phyloP scores from a whole-genome alignment of 306 rosid species.

The Trifolium repens region DNA sequence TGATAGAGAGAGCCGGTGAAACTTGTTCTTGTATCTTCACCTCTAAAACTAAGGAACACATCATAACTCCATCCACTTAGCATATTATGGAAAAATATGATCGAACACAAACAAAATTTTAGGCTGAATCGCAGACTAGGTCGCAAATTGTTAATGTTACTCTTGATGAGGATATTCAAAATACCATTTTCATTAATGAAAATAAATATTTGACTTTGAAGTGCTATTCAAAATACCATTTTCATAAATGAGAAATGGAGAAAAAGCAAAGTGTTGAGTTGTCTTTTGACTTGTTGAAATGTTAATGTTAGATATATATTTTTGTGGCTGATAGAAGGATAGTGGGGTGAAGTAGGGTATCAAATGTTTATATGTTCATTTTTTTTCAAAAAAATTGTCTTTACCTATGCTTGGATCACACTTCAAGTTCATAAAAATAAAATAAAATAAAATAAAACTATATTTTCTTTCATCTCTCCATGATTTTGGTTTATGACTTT shows the following conservation, averaged over 20 bases:
- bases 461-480: too few relatives aligned
- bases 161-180: background rate
- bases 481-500: too few relatives aligned
- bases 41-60: conserved; percentile 54
- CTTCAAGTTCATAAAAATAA: too few relatives aligned
- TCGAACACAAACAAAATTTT: background rate
- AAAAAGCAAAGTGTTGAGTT: background rate
- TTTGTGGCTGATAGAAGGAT: too few relatives aligned
- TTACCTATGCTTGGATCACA: background rate
- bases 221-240: background rate
- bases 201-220: background rate
- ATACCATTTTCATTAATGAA: background rate
- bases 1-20: conserved; percentile 50
- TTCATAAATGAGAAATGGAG: background rate
- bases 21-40: conserved; percentile 35
- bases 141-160: background rate
- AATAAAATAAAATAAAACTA: too few relatives aligned
- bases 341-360: too few relatives aligned
- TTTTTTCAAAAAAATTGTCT: too few relatives aligned
- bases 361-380: background rate
- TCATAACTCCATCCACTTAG: conserved; percentile 40
- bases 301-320: background rate
- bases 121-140: background rate
- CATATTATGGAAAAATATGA: background rate
- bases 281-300: background rate